Evolutionary conservation across 345 rosid genomes (phyloP).

Genomic region (Pistacia atlantica): DNA sequence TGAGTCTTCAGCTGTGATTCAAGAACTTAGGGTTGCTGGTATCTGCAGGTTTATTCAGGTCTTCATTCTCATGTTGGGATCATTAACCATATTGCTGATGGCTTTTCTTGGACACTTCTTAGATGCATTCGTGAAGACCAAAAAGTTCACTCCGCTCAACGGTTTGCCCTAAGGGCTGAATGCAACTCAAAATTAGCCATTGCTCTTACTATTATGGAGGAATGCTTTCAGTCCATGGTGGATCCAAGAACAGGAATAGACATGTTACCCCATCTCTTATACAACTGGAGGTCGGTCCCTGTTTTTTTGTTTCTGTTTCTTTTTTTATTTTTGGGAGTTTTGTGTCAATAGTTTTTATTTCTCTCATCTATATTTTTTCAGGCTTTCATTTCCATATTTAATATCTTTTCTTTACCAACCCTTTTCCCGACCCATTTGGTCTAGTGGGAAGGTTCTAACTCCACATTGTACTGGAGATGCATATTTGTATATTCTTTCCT

Average conservation of each 20-base stretch:
- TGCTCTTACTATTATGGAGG: slow-evolving; percentile 92
- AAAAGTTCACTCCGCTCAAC: slow-evolving; percentile 69
- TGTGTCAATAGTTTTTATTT: neutral
- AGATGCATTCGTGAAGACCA: slow-evolving; percentile 83
- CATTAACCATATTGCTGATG: slow-evolving; percentile 52
- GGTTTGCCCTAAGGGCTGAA: slow-evolving; percentile 83
- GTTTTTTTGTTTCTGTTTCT: neutral
- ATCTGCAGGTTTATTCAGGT: slow-evolving; percentile 60
- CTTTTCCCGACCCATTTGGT: neutral
- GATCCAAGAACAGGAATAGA: slow-evolving; percentile 93
- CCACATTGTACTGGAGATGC: neutral
- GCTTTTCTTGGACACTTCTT: slow-evolving; percentile 77
- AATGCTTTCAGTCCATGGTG: slow-evolving; percentile 90
- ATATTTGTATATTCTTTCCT: neutral
- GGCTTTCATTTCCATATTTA: neutral
- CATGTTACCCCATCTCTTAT: slow-evolving; percentile 90
- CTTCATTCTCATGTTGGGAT: slow-evolving; percentile 80
- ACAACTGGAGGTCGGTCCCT: slow-evolving; percentile 78
- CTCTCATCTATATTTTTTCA: neutral
- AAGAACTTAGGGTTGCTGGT: slow-evolving; percentile 23
- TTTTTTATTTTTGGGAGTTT: neutral
- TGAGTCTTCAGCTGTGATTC: slow-evolving; percentile 9
- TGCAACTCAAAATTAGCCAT: slow-evolving; percentile 92
- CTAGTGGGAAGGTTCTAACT: neutral
- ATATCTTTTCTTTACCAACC: neutral